These are phyloP conservation scores for Mycena vulgaris DNA, from an alignment of 768 basidiomycete species.

Conservation along the genomic window DNA sequence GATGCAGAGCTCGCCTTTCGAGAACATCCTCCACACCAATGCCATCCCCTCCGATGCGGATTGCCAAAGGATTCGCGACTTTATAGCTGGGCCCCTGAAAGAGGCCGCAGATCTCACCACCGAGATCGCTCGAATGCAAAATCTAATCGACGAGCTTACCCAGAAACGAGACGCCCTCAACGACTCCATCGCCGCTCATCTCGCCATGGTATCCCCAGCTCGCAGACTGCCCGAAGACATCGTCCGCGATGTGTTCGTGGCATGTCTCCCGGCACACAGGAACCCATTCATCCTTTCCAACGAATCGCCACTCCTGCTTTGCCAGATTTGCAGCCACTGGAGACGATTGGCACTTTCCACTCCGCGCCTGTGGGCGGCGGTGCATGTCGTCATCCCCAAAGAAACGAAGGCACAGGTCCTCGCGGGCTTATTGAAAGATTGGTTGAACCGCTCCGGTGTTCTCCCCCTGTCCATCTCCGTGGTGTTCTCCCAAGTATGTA, in stretches of 20 bases:
- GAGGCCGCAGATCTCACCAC: not conserved
- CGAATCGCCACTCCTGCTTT: slow-evolving; percentile 1
- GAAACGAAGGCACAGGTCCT: not conserved
- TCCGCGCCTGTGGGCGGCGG: slow-evolving; percentile 5
- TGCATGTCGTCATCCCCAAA: slow-evolving; percentile 1
- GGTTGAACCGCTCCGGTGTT: not conserved
- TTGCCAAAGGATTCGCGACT: not conserved
- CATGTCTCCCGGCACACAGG: not conserved
- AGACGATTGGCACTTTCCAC: slow-evolving; percentile 1
- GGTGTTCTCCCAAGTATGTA: not conserved
- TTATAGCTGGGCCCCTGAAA: not conserved
- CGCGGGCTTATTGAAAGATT: not conserved
- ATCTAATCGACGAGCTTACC: not conserved
- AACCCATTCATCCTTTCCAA: not conserved
- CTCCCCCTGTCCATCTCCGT: slow-evolving; percentile 1
- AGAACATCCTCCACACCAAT: slow-evolving; percentile 16
- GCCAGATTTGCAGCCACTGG: slow-evolving; percentile 14
- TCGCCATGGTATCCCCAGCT: slow-evolving; percentile 16
- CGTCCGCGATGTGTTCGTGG: slow-evolving; percentile 5
- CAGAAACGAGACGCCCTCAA: not conserved
- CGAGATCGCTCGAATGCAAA: slow-evolving; percentile 3
- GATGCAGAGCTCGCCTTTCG: slow-evolving; percentile 4
- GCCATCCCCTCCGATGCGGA: slow-evolving; percentile 11
- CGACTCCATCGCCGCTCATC: not conserved
- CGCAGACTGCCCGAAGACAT: slow-evolving; percentile 11